phyloP scores from a whole-genome alignment of 108 stramenopile genomes.

The Cyclotella atomus region DNA sequence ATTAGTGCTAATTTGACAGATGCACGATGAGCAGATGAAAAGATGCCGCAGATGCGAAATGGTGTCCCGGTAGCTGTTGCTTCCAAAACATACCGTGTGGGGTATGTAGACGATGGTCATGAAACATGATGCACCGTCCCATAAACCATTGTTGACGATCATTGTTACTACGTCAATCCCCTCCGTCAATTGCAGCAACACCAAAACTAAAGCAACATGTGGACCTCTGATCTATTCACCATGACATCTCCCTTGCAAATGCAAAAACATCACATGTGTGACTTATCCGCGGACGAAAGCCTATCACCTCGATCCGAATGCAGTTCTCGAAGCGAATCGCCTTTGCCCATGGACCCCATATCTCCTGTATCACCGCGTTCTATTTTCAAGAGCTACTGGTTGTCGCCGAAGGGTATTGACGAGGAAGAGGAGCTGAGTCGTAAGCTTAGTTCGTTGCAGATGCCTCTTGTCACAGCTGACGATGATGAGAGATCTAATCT shows the following conservation, averaged over 20 bases:
- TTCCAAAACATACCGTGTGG: too few species aligned
- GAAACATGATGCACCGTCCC: neutral
- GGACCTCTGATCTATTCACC: neutral
- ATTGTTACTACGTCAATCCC: neutral
- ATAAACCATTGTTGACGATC: neutral
- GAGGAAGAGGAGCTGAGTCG: constrained; percentile 14
- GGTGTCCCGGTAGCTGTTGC: neutral
- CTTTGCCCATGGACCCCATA: neutral
- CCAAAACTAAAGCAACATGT: neutral
- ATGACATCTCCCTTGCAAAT: neutral
- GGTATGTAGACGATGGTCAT: too few species aligned
- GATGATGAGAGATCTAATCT: neutral
- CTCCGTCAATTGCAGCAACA: neutral
- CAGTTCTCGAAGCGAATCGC: constrained; percentile 8
- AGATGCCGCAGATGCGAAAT: too few species aligned
- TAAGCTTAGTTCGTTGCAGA: constrained; percentile 4
- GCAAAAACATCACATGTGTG: neutral
- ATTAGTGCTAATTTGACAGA: too few species aligned
- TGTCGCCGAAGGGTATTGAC: neutral
- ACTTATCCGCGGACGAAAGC: neutral
- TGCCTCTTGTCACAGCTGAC: constrained; percentile 10
- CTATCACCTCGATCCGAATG: neutral
- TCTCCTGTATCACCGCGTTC: constrained; percentile 15
- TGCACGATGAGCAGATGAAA: too few species aligned
- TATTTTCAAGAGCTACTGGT: constrained; percentile 38